Evolutionary conservation across 225 moss, liverwort and hornwort genomes (phyloP).

Genomic region (Thuidium tamariscinum): DNA sequence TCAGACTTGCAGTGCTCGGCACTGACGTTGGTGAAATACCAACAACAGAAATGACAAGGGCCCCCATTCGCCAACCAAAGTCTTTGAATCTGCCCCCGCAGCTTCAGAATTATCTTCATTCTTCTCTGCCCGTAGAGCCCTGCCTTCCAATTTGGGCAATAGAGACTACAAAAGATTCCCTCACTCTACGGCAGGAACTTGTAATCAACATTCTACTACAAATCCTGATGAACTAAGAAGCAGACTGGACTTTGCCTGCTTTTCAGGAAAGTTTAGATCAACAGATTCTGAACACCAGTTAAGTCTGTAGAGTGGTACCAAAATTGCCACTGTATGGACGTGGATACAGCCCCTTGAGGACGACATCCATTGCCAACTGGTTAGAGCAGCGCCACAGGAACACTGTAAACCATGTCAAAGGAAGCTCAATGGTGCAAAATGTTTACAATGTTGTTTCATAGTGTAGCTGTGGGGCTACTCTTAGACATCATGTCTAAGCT

Average conservation of each 20-base stretch:
- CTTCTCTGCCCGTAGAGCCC: not conserved
- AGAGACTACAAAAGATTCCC: not conserved
- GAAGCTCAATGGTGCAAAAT: too few relatives aligned
- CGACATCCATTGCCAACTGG: too few relatives aligned
- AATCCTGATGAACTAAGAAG: not conserved
- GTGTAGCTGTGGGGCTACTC: too few relatives aligned
- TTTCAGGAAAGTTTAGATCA: not conserved
- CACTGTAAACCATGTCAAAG: too few relatives aligned
- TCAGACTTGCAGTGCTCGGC: not conserved
- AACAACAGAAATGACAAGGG: not conserved
- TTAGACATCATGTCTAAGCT: too few relatives aligned
- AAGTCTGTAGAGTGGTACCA: too few relatives aligned
- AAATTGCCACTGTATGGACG: too few relatives aligned
- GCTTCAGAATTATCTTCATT: not conserved
- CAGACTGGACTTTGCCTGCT: not conserved
- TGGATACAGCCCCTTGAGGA: too few relatives aligned
- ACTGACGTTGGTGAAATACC: not conserved
- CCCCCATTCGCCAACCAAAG: too few relatives aligned
- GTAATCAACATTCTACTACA: not conserved
- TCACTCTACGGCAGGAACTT: not conserved
- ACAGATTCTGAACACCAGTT: not conserved
- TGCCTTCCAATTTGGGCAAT: not conserved
- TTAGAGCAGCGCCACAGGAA: too few relatives aligned
- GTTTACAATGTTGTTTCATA: too few relatives aligned
- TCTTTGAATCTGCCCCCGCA: too few relatives aligned